phyloP scores from a whole-genome alignment of 495 filamentous ascomycete species.

The Lophium mytilinum region DNA sequence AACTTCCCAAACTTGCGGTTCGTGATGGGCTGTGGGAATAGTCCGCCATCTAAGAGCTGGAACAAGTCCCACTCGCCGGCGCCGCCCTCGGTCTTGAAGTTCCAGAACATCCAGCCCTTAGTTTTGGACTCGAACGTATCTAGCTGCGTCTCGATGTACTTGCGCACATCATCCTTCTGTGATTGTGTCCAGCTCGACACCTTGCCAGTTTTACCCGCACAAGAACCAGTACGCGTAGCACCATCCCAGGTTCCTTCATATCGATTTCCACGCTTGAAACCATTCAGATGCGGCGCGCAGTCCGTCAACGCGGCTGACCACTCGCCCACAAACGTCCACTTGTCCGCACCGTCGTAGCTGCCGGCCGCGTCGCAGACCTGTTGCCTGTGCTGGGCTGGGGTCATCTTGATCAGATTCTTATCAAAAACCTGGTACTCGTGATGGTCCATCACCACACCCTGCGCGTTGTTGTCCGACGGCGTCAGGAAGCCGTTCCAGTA shows the following conservation, averaged over 20 bases:
- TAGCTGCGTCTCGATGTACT: conserved; percentile 43
- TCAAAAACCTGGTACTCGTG: conserved; percentile 46
- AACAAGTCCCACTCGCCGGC: conserved; percentile 44
- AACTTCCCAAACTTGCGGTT: conserved; percentile 3
- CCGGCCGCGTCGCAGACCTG: conserved; percentile 34
- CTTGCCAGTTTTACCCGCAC: conserved; percentile 33
- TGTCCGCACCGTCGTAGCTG: conserved; percentile 33
- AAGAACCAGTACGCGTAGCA: conserved; percentile 32
- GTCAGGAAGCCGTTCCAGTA: conserved; percentile 38
- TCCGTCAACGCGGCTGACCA: conserved; percentile 62
- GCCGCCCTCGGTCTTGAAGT: conserved; percentile 43
- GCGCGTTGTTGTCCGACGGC: conserved; percentile 28
- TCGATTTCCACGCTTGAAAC: conserved; percentile 53
- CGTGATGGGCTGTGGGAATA: conserved; percentile 33
- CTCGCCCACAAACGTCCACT: conserved; percentile 42
- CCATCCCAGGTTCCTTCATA: conserved; percentile 45
- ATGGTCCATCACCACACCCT: conserved; percentile 40
- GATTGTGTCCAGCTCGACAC: conserved; percentile 30
- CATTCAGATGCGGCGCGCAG: conserved; percentile 66
- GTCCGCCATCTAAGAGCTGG: conserved; percentile 34
- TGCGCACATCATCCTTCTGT: conserved; percentile 31
- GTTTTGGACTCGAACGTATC: conserved; percentile 36
- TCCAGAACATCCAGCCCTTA: conserved; percentile 45
- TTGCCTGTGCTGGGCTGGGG: conserved; percentile 34
- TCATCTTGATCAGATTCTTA: conserved; percentile 25